Percentiles rank a stretch among this genome's conserved stretches.
Evolutionary conservation across 371 early-diverging fungal genomes (phyloP).

Genomic region (Mucor plumbeus): DNA sequence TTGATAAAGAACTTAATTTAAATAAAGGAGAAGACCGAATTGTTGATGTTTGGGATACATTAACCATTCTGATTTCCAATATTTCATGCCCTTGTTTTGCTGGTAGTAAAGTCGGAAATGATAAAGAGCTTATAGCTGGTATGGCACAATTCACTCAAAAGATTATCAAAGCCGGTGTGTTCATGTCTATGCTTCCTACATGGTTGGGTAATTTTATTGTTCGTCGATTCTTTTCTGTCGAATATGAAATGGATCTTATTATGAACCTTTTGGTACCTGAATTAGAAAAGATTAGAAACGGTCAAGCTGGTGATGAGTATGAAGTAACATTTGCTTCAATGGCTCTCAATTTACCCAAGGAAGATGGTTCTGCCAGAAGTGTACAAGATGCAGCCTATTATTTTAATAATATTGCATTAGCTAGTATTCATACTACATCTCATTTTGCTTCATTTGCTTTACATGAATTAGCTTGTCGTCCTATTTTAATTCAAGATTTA

Average conservation of each 20-base stretch:
- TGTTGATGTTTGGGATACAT: slow-evolving; percentile 18
- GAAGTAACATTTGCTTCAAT: slow-evolving; percentile 37
- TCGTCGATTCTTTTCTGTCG: slow-evolving; percentile 36
- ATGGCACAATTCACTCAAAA: slow-evolving; percentile 43
- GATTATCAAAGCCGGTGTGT: slow-evolving; percentile 36
- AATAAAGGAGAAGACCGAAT: slow-evolving; percentile 28
- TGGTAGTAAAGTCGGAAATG: slow-evolving; percentile 27
- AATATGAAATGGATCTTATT: slow-evolving; percentile 37
- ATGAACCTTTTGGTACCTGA: slow-evolving; percentile 39
- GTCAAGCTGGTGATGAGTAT: slow-evolving; percentile 17
- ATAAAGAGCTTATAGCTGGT: slow-evolving; percentile 29
- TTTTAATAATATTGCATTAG: slow-evolving; percentile 43
- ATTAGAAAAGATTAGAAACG: slow-evolving; percentile 23
- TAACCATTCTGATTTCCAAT: slow-evolving; percentile 29
- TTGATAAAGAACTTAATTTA: slow-evolving; percentile 24
- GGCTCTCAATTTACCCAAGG: slow-evolving; percentile 32
- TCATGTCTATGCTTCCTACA: slow-evolving; percentile 27
- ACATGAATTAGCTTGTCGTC: slow-evolving; percentile 42
- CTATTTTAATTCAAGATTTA: slow-evolving; percentile 29
- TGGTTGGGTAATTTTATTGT: slow-evolving; percentile 32
- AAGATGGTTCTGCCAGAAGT: slow-evolving; percentile 32
- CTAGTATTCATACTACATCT: slow-evolving; percentile 49
- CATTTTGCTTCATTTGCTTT: slow-evolving; percentile 40
- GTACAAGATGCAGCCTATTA: slow-evolving; percentile 39
- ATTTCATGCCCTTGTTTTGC: slow-evolving; percentile 46